A percentile compares a stretch with the other conserved stretches of the same genome.
Evolutionary conservation across 768 basidiomycete species (phyloP).

Genomic region (Mycena galopus): DNA sequence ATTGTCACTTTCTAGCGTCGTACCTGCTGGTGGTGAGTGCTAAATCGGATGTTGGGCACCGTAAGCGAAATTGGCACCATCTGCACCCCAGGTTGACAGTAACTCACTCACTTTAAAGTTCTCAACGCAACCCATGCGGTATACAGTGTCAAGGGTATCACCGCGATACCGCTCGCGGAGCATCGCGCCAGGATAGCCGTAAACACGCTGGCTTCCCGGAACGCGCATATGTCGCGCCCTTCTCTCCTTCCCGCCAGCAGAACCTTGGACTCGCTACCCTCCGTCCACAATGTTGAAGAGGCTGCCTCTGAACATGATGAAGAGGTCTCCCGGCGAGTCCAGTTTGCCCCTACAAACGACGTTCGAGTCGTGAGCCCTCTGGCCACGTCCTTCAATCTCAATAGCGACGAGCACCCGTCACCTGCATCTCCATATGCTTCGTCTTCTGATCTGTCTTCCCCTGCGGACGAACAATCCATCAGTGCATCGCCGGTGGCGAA

Average conservation of each 20-base stretch:
- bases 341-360: constrained; percentile 64
- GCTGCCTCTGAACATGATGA: constrained; percentile 26
- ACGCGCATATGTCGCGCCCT: constrained; percentile 56
- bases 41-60: constrained; percentile 70
- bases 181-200: constrained; percentile 70
- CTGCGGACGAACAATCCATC: constrained; percentile 62
- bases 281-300: constrained; percentile 28
- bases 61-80: constrained; percentile 58
- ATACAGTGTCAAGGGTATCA: constrained; percentile 76
- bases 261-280: constrained; percentile 38
- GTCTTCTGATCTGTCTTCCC: constrained; percentile 56
- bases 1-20: constrained; percentile 62
- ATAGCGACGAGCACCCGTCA: constrained; percentile 36
- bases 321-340: constrained; percentile 55
- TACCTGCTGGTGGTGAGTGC: constrained; percentile 82
- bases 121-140: constrained; percentile 72
- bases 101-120: constrained; percentile 57
- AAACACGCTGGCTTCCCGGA: constrained; percentile 65
- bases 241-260: constrained; percentile 56
- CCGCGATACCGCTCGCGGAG: constrained; percentile 79
- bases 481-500: constrained; percentile 69
- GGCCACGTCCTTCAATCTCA: constrained; percentile 40
- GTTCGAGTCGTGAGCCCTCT: constrained; percentile 60
- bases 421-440: constrained; percentile 45
- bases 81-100: constrained; percentile 16